phyloP scores from a whole-genome alignment of 139 green algal genomes.

The Auxenochlorella pyrenoidosa region DNA sequence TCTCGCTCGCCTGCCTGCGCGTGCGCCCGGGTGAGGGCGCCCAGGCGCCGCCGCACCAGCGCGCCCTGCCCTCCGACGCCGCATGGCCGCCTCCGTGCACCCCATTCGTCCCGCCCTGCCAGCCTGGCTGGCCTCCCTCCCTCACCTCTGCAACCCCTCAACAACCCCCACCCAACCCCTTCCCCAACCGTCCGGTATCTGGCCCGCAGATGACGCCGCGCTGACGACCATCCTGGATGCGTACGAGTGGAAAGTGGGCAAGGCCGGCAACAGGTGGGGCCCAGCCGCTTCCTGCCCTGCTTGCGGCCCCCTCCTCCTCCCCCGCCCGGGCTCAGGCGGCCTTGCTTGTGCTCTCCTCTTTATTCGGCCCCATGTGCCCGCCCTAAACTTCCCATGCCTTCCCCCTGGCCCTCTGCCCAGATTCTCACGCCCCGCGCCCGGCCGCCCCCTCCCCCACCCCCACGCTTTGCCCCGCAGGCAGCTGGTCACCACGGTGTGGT shows the following conservation, averaged over 20 bases:
- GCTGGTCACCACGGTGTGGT: constrained; percentile 20
- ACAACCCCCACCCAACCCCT: too few species aligned
- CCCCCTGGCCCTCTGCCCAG: too few species aligned
- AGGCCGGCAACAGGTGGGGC: constrained; percentile 7
- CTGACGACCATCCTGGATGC: constrained; percentile 19
- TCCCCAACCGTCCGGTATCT: too few species aligned
- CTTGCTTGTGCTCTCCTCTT: too few species aligned
- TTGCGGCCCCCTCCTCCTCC: too few species aligned
- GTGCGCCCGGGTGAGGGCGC: constrained; percentile 23
- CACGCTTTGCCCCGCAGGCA: background rate
- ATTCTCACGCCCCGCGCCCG: background rate
- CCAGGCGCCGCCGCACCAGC: background rate
- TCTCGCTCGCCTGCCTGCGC: constrained; percentile 24
- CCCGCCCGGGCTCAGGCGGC: too few species aligned
- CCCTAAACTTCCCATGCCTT: too few species aligned
- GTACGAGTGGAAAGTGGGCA: background rate
- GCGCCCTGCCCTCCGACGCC: too few species aligned
- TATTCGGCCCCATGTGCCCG: too few species aligned
- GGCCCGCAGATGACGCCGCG: constrained; percentile 12
- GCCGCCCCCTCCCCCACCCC: background rate
- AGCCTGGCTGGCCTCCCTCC: background rate
- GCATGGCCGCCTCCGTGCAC: too few species aligned
- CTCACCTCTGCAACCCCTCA: too few species aligned
- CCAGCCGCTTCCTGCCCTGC: background rate
- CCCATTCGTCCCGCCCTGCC: background rate